Percentiles rank a stretch among this genome's conserved stretches.
Conservation (phyloP, 2,329 filamentous ascomycete genomes). For the Cordyceps sp. region DNA sequence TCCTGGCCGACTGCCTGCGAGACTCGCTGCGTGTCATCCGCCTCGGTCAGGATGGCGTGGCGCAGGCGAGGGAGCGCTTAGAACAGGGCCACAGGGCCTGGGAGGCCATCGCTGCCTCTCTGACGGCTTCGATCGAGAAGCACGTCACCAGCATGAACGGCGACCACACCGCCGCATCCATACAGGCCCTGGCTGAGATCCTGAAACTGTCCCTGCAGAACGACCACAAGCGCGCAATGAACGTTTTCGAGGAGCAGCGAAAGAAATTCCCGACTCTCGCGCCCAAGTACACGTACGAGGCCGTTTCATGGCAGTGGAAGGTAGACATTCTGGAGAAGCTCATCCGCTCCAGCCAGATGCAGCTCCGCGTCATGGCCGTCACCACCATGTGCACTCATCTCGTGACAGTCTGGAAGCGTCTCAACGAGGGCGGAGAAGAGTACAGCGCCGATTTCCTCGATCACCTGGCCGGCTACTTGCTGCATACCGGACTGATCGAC, state of each 20-base stretch:
- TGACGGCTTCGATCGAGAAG: conserved; percentile 35
- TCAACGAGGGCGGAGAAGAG: conserved; percentile 28
- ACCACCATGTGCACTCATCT: conserved; percentile 57
- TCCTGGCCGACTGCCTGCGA: conserved; percentile 15
- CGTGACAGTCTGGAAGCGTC: conserved; percentile 45
- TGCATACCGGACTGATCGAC: conserved; percentile 55
- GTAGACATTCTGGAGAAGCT: conserved; percentile 53
- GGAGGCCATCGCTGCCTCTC: conserved; percentile 19
- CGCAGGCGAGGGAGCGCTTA: conserved; percentile 16
- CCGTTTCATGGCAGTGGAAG: conserved; percentile 49
- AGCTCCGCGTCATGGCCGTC: conserved; percentile 66
- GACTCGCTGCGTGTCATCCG: conserved; percentile 11
- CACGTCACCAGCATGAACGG: conserved; percentile 32
- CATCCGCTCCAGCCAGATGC: conserved; percentile 77
- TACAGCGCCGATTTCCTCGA: conserved; percentile 33
- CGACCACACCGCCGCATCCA: conserved; percentile 23
- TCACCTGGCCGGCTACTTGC: conserved; percentile 53
- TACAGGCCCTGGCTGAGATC: conserved; percentile 26
- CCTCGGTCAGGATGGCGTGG: conserved; percentile 5
- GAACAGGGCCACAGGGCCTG: conserved; percentile 26
- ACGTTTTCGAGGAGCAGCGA: conserved; percentile 10
- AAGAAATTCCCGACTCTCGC: conserved; percentile 19
- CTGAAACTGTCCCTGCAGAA: conserved; percentile 22
- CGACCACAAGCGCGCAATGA: conserved; percentile 17
- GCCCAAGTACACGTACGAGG: conserved; percentile 22